Base-by-base conservation (phyloP, 805 yeast species). In the Teunomyces stri region DNA sequence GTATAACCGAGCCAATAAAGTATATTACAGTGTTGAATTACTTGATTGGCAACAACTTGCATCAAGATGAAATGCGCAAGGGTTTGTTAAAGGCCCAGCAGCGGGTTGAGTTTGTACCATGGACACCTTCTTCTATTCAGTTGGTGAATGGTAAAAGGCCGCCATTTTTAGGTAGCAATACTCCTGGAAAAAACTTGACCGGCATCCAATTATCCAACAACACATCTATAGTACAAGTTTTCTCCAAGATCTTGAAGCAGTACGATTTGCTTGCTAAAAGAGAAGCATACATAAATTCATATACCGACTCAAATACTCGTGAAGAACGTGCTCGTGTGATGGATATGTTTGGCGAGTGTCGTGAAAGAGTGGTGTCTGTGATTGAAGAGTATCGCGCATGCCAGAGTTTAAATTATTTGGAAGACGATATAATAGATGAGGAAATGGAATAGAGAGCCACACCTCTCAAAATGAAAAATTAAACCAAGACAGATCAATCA, bases 131-230 rank as follows among this genome's bases (percentile, higher is more conserved):
- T 0, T 78, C 90, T 6, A 77, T 90, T 5, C 94, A 89, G 58
- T 72, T 90, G 0, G 90, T 92, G 6, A 72, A 83, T 42, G 90
- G 96, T 0, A 76, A 79, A 48, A 82, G 81, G 52, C 86, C 96
- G 7, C 85, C 90, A 4, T 86, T 73, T 54, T 54, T 56, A 6
- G 66, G 67, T 34, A 69, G 76, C 6, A 65, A 75, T 29, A 81
- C 44, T 7, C 15, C 20, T 6, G 35, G 28, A 46, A 48, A 44
- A 31, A 52, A 52, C 13, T 52, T 88, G 3, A 84, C 84, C 54
- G 98, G 98, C 0, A 72, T 90, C 52, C 88, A 86, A 82, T 70
- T 94, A 20, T 79, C 95, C 4, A 94, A 94, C 64, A 82, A 87
- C 44, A 84, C 97, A 0, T 81, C 90, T 1, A 81, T 92, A 9